phyloP scores from a whole-genome alignment of 345 rosid genomes.

The Melaleuca quinquenervia region DNA sequence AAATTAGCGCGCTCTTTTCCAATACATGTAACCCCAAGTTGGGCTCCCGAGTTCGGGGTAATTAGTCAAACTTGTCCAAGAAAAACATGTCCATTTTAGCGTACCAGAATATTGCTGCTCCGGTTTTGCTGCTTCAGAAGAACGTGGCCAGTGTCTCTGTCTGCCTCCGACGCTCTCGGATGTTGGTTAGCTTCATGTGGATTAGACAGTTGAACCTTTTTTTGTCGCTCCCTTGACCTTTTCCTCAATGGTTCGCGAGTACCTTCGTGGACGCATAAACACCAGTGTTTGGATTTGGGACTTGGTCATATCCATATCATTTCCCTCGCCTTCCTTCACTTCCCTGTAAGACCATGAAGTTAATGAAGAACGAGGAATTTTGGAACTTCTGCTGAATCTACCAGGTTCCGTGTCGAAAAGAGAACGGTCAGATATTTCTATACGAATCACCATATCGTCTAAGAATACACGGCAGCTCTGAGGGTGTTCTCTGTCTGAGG shows the following conservation, averaged over 20 bases:
- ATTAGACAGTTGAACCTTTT: neutral
- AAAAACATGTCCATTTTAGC: neutral
- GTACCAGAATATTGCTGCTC: neutral
- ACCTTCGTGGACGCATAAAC: neutral
- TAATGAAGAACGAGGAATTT: neutral
- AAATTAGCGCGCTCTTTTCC: neutral
- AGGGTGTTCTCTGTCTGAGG: neutral
- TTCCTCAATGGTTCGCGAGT: neutral
- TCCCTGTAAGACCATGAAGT: neutral
- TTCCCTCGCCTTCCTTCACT: neutral
- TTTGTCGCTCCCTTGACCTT: neutral
- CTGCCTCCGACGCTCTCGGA: neutral
- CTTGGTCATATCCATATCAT: neutral
- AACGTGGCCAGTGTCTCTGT: neutral
- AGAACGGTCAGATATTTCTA: neutral
- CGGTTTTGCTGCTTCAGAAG: neutral
- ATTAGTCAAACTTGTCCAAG: neutral
- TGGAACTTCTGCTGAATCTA: neutral
- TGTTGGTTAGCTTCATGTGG: neutral
- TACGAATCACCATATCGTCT: neutral
- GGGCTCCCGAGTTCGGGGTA: neutral
- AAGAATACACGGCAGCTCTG: neutral
- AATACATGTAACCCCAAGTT: neutral
- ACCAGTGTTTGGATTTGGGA: neutral
- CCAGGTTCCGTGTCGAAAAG: neutral